Percentiles rank a stretch among this genome's conserved stretches.
phyloP scores from a whole-genome alignment of 441 rosid species.

The Francoa sonchifolia region DNA sequence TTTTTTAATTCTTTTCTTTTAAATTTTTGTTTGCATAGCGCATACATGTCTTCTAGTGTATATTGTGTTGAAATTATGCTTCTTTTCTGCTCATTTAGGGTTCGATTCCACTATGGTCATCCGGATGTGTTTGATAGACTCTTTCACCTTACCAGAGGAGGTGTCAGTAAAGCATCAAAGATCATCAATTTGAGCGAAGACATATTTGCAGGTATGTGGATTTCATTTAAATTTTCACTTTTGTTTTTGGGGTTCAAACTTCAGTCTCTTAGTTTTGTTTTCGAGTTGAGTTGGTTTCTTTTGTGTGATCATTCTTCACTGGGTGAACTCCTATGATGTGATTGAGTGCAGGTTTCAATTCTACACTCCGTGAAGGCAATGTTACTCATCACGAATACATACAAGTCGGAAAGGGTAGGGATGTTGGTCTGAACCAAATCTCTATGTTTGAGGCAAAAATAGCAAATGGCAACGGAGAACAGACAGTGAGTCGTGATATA shows the following conservation, averaged over 20 bases:
- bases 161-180: constrained; percentile 96
- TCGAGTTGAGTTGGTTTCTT: too few relatives aligned
- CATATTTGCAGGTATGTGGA: constrained; percentile 79
- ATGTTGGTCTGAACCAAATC: constrained; percentile 96
- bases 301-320: too few relatives aligned
- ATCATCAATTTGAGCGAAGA: constrained; percentile 97
- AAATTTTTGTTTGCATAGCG: background rate
- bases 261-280: too few relatives aligned
- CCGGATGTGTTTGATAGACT: constrained; percentile 96
- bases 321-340: constrained; percentile 13
- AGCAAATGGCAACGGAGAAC: constrained; percentile 99
- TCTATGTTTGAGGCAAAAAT: constrained; percentile 99
- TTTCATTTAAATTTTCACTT: constrained; percentile 8
- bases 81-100: constrained; percentile 37
- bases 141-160: constrained; percentile 96
- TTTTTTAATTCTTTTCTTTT: background rate
- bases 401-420: constrained; percentile 99
- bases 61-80: constrained; percentile 1
- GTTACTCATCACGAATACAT: constrained; percentile 99
- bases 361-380: constrained; percentile 97
- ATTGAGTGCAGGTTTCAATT: constrained; percentile 68
- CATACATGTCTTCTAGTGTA: background rate
- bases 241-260: background rate
- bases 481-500: constrained; percentile 88
- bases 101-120: constrained; percentile 99